Conservation (phyloP, 2,329 filamentous ascomycete species). For the Didymella lethalis region DNA sequence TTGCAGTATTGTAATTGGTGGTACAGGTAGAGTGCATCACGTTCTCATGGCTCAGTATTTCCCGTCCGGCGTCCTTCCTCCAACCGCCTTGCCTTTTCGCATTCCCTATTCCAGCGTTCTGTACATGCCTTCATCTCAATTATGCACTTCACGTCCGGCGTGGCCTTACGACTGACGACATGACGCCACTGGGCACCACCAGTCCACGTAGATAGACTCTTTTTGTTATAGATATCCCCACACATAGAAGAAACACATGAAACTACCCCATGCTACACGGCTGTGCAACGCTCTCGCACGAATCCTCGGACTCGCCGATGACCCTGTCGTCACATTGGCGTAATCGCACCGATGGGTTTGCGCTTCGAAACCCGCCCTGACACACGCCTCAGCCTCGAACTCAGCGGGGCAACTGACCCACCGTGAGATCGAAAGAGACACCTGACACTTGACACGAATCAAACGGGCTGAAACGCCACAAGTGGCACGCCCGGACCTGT, state of each 20-base stretch:
- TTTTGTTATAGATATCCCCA: constrained; percentile 6
- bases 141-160: not conserved
- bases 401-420: not conserved
- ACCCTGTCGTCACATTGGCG: not conserved
- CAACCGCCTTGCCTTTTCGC: not conserved
- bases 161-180: constrained; percentile 18
- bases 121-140: not conserved
- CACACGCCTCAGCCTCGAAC: constrained; percentile 2
- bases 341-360: not conserved
- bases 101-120: constrained; percentile 10
- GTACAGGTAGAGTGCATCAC: not conserved
- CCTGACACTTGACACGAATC: constrained; percentile 11
- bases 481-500: constrained; percentile 5
- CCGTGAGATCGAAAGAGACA: not conserved
- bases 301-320: not conserved
- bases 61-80: not conserved
- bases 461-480: constrained; percentile 10
- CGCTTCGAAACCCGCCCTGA: not conserved
- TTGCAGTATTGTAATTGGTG: not conserved
- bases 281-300: not conserved
- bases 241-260: not conserved
- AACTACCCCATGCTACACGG: not conserved
- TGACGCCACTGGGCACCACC: not conserved
- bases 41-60: not conserved
- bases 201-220: constrained; percentile 16